phyloP scores from a whole-genome alignment of 2,329 filamentous ascomycete genomes.

The Mariannaea elegans region DNA sequence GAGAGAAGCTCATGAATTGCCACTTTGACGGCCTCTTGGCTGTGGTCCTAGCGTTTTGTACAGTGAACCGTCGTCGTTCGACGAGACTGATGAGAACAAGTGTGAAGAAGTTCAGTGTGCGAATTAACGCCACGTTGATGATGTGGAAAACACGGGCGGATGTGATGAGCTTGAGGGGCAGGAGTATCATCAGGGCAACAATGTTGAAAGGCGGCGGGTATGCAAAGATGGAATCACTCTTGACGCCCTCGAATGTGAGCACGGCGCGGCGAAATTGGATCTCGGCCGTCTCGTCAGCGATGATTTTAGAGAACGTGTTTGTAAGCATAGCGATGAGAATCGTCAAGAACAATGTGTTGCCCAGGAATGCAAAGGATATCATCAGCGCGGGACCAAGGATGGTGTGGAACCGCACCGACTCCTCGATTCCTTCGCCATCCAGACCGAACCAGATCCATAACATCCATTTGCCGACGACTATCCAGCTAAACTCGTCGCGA shows the following conservation, averaged over 20 bases:
- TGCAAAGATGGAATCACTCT: slow-evolving; percentile 74
- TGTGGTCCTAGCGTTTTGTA: slow-evolving; percentile 22
- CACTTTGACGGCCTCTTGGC: slow-evolving; percentile 43
- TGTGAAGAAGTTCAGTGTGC: slow-evolving; percentile 69
- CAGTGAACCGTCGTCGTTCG: slow-evolving; percentile 65
- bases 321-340: slow-evolving; percentile 78
- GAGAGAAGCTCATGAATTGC: slow-evolving; percentile 60
- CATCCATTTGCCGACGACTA: slow-evolving; percentile 78
- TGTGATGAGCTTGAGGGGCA: slow-evolving; percentile 72
- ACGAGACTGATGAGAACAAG: slow-evolving; percentile 68
- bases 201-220: slow-evolving; percentile 78
- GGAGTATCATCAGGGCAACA: slow-evolving; percentile 67
- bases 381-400: slow-evolving; percentile 74
- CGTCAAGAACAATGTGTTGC: slow-evolving; percentile 78
- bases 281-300: slow-evolving; percentile 74
- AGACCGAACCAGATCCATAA: slow-evolving; percentile 83
- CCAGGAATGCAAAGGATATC: slow-evolving; percentile 77
- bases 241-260: slow-evolving; percentile 78
- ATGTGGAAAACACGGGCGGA: slow-evolving; percentile 74
- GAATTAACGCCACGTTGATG: slow-evolving; percentile 72
- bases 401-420: slow-evolving; percentile 68
- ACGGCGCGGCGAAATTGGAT: slow-evolving; percentile 77
- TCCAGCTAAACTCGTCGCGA: slow-evolving; percentile 48
- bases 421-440: slow-evolving; percentile 66
- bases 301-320: slow-evolving; percentile 76